phyloP scores from a whole-genome alignment of 2,329 filamentous ascomycete species.

The Aspergillus sojae region DNA sequence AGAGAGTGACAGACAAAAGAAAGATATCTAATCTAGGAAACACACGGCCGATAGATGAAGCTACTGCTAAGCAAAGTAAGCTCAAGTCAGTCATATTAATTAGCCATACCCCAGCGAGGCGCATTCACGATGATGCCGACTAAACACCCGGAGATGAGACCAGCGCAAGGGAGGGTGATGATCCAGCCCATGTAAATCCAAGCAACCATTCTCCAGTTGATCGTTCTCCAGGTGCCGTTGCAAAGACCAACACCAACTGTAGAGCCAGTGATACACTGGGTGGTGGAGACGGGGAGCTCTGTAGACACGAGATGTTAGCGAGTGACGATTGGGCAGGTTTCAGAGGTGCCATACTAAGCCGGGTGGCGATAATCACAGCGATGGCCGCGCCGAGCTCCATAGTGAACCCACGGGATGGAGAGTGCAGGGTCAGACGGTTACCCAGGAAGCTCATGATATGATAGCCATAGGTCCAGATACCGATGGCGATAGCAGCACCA shows the following conservation, averaged over 20 bases:
- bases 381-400: slow-evolving; percentile 24
- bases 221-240: slow-evolving; percentile 23
- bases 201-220: slow-evolving; percentile 24
- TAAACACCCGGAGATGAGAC: slow-evolving; percentile 20
- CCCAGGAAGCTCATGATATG: slow-evolving; percentile 24
- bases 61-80: too few species aligned
- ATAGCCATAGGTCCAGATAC: slow-evolving; percentile 25
- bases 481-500: slow-evolving; percentile 18
- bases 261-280: slow-evolving; percentile 22
- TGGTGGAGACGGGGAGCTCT: slow-evolving; percentile 24
- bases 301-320: neutral
- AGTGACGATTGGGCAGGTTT: too few species aligned
- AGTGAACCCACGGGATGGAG: slow-evolving; percentile 21
- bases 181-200: slow-evolving; percentile 26
- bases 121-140: slow-evolving; percentile 23
- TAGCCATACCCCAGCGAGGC: slow-evolving; percentile 17
- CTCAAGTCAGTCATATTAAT: too few species aligned
- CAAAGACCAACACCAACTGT: slow-evolving; percentile 24
- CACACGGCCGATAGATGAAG: too few species aligned
- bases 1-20: too few species aligned
- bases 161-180: slow-evolving; percentile 20
- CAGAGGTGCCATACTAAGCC: slow-evolving; percentile 15
- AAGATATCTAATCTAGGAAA: too few species aligned
- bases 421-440: slow-evolving; percentile 22
- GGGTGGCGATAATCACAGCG: slow-evolving; percentile 20